Conservation (phyloP, 73 alveolate species). For the Paramecium primaurelia region DNA sequence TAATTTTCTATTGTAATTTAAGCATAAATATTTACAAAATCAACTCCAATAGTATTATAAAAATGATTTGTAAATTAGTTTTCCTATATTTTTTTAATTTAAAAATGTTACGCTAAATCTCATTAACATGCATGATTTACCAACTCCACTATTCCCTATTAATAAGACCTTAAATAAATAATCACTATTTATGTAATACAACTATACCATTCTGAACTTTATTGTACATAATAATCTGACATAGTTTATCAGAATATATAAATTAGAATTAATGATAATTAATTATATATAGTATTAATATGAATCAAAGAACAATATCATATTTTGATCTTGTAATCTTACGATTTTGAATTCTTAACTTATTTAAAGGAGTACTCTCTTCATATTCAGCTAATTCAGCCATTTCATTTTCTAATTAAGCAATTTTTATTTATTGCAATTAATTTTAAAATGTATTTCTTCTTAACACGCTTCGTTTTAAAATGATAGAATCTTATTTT, state of each 20-base stretch:
- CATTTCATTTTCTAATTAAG: constrained; percentile 44
- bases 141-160: constrained; percentile 82
- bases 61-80: constrained; percentile 61
- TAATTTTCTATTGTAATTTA: constrained; percentile 34
- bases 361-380: constrained; percentile 33
- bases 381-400: constrained; percentile 35
- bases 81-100: not conserved
- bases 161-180: constrained; percentile 75
- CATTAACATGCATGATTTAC: constrained; percentile 70
- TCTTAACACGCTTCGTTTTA: not conserved
- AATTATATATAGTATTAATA: not conserved
- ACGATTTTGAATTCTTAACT: constrained; percentile 3
- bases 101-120: constrained; percentile 60
- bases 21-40: constrained; percentile 49
- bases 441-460: constrained; percentile 5
- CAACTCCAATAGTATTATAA: constrained; percentile 74
- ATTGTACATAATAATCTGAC: constrained; percentile 16
- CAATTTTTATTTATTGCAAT: constrained; percentile 5
- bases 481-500: not conserved
- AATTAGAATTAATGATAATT: not conserved
- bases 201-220: constrained; percentile 29
- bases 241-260: constrained; percentile 18
- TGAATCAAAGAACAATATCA: not conserved
- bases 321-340: constrained; percentile 4
- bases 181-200: constrained; percentile 13